A percentile compares a stretch with the other conserved stretches of the same genome.
These are phyloP conservation scores for Elymus sibiricus DNA, from an alignment of 176 grass and related monocot genomes.

Conservation along the genomic window DNA sequence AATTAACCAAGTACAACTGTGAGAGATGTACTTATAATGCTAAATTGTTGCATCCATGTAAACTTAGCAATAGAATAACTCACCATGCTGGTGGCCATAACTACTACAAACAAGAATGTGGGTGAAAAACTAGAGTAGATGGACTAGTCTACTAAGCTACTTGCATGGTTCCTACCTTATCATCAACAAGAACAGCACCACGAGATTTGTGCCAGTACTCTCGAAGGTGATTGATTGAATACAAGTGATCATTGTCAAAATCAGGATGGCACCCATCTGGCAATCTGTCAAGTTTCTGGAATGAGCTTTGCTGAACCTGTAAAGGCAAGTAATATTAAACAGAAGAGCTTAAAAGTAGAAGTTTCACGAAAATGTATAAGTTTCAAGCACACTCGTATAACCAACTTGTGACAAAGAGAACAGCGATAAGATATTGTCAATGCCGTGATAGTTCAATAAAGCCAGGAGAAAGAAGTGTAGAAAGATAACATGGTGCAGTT, in stretches of 20 bases:
- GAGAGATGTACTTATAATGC: neutral
- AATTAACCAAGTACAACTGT: neutral
- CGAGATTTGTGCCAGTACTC: conserved; percentile 71
- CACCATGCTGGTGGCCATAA: neutral
- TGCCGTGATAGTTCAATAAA: neutral
- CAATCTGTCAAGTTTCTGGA: conserved; percentile 53
- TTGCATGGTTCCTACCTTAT: conserved; percentile 46
- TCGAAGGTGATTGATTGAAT: conserved; percentile 63
- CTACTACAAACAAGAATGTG: neutral
- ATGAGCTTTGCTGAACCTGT: conserved; percentile 47
- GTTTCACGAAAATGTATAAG: neutral
- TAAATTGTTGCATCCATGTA: neutral
- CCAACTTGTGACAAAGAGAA: neutral
- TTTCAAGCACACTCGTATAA: neutral
- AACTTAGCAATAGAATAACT: conserved; percentile 3
- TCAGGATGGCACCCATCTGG: conserved; percentile 56
- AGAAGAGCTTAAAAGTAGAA: conserved; percentile 2
- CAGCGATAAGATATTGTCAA: neutral
- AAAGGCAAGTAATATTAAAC: conserved; percentile 28
- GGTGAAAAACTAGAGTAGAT: conserved; percentile 3
- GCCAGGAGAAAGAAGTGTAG: neutral
- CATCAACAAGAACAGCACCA: conserved; percentile 69
- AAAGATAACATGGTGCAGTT: conserved; percentile 1
- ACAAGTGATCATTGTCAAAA: conserved; percentile 77
- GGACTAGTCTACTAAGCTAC: conserved; percentile 1